Base-by-base conservation (phyloP, 768 basidiomycete genomes). In the Lactarius indigo region DNA sequence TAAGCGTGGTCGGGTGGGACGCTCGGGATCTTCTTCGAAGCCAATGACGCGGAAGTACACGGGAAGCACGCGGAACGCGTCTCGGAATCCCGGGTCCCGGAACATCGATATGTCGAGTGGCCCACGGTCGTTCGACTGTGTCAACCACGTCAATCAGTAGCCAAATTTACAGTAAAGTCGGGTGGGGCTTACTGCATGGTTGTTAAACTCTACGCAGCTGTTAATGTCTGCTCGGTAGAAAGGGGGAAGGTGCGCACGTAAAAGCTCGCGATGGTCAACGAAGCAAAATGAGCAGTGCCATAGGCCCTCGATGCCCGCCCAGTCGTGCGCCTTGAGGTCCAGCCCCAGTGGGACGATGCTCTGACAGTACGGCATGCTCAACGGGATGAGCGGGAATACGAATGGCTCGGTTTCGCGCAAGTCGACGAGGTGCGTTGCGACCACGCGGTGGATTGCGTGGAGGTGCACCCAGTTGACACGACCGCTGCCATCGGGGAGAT, bases 281-380 rank as follows among this genome's bases (percentile, higher is more conserved):
- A 88, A 91, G 61, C 83, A 85, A 71, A 89, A 90, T n/a, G 83
- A 81, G 17, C 86, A 81, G 5, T 77, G 75, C 89, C 89, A 91
- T n/a, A 74, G 35, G 0, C 89, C 89, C 37, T 78, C 78, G 0
- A 90, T 75, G 2, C 85, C 84, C 2, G 82, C 85, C 86, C 87
- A 87, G 73, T 88, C 87, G 50, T 71, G 64, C 59, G 75, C 77
- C 50, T 78, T 75, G 20, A 81, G 67, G 63, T 80, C 73, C 57
- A 82, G 44, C 1, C 73, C 79, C 1, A 70, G 71, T 2, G 82
- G 80, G 4, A 85, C 75, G 57, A 82, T 64, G 35, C 81, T 80
- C 71, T 88, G 87, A 31, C 83, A 84, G 69, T 78, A 84, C 33
- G 83, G 78, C 61, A 88, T 70, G 68, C 83, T 83, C 77, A 88